Evolutionary conservation across 305 asterid genomes (phyloP).

Genomic region (Ilex paraguariensis): DNA sequence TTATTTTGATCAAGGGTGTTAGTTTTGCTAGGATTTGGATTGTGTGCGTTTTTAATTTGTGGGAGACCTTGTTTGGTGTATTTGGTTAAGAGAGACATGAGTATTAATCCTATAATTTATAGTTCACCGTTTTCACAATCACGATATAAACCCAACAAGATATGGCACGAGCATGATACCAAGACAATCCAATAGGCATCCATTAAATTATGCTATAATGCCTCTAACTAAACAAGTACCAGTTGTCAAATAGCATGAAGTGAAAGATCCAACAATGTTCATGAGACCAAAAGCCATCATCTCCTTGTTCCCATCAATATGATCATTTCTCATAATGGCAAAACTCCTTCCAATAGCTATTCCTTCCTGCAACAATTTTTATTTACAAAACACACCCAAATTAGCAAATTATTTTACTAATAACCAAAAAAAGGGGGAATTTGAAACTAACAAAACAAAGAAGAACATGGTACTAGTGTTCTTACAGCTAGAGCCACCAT

Average conservation of each 20-base stretch:
- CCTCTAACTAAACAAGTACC: constrained; percentile 32
- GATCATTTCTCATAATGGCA: constrained; percentile 60
- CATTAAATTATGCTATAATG: no score
- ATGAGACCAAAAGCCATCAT: constrained; percentile 87
- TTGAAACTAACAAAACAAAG: background rate
- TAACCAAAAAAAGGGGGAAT: background rate
- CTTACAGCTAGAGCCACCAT: constrained; percentile 72
- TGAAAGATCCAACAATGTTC: constrained; percentile 84
- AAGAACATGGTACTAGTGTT: background rate
- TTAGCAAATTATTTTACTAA: no score
- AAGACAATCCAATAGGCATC: no score
- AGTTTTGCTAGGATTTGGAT: no score
- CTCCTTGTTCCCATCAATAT: constrained; percentile 89
- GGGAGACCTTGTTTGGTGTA: no score
- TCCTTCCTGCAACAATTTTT: constrained; percentile 60
- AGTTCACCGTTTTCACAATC: no score
- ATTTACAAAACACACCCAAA: background rate
- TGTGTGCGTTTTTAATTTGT: no score
- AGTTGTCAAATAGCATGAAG: constrained; percentile 88
- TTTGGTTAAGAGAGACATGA: no score
- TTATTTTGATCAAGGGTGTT: no score
- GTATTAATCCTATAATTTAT: no score
- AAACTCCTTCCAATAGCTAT: constrained; percentile 95
- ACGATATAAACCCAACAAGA: no score
- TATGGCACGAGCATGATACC: no score